phyloP scores from a whole-genome alignment of 305 asterid genomes.

The Rubia balearica region DNA sequence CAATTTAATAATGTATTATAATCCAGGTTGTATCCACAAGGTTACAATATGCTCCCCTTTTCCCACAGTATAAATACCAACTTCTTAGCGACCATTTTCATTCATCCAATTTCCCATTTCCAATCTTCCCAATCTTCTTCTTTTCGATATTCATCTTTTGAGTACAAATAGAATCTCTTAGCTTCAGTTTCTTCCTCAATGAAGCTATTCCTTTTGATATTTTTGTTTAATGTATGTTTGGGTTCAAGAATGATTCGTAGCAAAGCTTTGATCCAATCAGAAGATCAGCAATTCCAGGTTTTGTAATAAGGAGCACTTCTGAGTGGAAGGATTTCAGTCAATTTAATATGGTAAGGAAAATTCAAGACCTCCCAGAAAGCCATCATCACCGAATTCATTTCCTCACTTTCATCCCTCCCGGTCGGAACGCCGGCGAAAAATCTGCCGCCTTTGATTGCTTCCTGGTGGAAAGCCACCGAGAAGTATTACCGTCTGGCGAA shows the following conservation, averaged over 20 bases:
- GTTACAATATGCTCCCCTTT: background rate
- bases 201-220: slow-evolving; percentile 22
- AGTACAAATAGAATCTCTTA: slow-evolving; percentile 28
- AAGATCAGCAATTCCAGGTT: slow-evolving; percentile 29
- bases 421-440: slow-evolving; percentile 7
- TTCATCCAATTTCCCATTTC: slow-evolving; percentile 6
- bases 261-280: background rate
- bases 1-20: background rate
- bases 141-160: background rate
- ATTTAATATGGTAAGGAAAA: slow-evolving; percentile 63
- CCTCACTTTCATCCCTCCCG: slow-evolving; percentile 29
- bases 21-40: background rate
- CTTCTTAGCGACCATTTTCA: slow-evolving; percentile 8
- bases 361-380: slow-evolving; percentile 59
- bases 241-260: slow-evolving; percentile 8
- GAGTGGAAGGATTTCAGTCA: slow-evolving; percentile 43
- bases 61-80: slow-evolving; percentile 14
- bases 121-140: background rate
- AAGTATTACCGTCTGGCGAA: slow-evolving; percentile 45
- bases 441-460: slow-evolving; percentile 53
- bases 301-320: slow-evolving; percentile 53
- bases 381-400: slow-evolving; percentile 49
- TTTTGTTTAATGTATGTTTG: slow-evolving; percentile 18
- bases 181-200: background rate
- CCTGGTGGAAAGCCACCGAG: slow-evolving; percentile 56